A percentile compares a stretch with the other conserved stretches of the same genome.
These are phyloP conservation scores for Fusarium clavum DNA, from an alignment of 2,329 filamentous ascomycete species.

Conservation along the genomic window DNA sequence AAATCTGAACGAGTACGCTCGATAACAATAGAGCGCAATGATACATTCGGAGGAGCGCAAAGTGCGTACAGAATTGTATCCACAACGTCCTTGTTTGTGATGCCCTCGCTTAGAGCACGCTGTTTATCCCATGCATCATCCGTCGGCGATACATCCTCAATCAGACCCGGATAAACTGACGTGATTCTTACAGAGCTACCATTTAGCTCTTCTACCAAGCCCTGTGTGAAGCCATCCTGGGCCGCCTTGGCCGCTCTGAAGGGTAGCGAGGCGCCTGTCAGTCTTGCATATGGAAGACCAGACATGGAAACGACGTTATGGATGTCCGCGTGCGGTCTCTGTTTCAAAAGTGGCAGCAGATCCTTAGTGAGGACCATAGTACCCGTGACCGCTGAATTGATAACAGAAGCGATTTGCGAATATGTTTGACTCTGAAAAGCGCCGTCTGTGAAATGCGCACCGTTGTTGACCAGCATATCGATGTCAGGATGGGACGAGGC, in stretches of 20 bases:
- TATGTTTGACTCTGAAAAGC: not conserved
- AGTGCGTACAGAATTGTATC: not conserved
- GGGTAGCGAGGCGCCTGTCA: not conserved
- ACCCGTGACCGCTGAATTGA: slow-evolving; percentile 1
- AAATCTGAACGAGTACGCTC: not conserved
- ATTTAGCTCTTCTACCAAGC: not conserved
- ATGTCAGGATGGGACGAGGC: not conserved
- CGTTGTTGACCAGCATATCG: slow-evolving; percentile 3
- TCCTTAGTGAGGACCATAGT: not conserved
- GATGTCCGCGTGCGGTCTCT: not conserved
- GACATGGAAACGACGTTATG: slow-evolving; percentile 1
- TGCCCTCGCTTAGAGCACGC: not conserved
- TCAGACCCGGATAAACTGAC: not conserved
- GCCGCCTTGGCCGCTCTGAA: slow-evolving; percentile 3
- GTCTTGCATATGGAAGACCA: not conserved
- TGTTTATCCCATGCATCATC: fast-evolving
- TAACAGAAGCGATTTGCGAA: not conserved
- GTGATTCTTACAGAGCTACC: not conserved
- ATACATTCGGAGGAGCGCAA: not conserved
- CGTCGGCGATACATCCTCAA: not conserved
- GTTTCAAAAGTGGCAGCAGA: not conserved
- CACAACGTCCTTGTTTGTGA: not conserved
- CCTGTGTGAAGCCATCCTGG: slow-evolving; percentile 3
- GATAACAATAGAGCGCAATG: not conserved
- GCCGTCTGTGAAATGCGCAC: not conserved